Conservation (phyloP, 2,329 filamentous ascomycete species). For the Botrytis hyacinthi region DNA sequence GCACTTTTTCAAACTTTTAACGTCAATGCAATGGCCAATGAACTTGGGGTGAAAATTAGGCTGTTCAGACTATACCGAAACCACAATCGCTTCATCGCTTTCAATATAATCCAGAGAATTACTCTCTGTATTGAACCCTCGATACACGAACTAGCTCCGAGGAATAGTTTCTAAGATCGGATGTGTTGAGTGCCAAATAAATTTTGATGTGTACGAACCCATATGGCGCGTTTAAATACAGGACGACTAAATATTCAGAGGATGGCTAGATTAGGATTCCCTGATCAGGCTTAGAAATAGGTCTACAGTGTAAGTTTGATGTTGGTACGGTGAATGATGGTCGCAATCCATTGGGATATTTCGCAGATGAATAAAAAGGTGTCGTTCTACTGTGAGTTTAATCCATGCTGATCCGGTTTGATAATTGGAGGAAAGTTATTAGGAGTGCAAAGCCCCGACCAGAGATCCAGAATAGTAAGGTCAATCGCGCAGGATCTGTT, state of each 20-base stretch:
- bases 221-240: background rate
- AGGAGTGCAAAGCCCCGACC: no score
- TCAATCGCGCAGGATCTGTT: no score
- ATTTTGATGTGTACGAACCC: background rate
- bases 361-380: no score
- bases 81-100: background rate
- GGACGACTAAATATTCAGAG: background rate
- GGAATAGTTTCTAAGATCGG: no score
- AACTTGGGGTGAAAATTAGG: background rate
- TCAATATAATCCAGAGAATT: accelerated
- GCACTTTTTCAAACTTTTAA: background rate
- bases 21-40: no score
- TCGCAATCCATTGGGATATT: accelerated
- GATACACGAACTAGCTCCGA: no score
- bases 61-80: background rate
- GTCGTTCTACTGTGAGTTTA: no score
- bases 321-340: background rate
- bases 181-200: background rate
- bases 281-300: background rate
- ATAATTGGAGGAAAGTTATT: no score
- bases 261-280: background rate
- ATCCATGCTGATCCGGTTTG: no score
- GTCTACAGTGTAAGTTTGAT: background rate
- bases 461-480: no score
- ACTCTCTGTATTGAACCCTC: no score